Percentiles rank a stretch among this genome's conserved stretches.
Conservation (phyloP, 345 rosid genomes). For the Gynandropsis gynandra region DNA sequence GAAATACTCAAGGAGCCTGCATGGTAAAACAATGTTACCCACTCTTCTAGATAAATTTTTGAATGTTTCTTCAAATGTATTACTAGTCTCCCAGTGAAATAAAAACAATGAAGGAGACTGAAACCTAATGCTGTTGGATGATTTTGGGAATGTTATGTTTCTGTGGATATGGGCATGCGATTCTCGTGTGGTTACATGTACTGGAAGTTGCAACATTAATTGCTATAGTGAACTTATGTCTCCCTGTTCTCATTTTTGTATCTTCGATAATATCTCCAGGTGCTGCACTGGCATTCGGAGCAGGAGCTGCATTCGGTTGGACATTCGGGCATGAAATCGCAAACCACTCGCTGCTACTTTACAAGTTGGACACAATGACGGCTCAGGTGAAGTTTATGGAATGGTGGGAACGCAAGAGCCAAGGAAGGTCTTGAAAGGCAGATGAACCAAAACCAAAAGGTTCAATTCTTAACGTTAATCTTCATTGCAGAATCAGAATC, state of each 20-base stretch:
- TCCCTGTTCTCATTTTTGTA: too few species aligned
- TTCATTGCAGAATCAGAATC: too few species aligned
- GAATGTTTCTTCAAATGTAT: background rate
- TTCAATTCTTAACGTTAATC: too few species aligned
- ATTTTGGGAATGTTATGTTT: background rate
- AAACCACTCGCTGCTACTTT: slow-evolving; percentile 65
- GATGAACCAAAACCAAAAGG: background rate
- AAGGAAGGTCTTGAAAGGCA: slow-evolving; percentile 28
- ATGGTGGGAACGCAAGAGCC: slow-evolving; percentile 77
- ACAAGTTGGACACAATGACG: slow-evolving; percentile 76
- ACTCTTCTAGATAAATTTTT: background rate
- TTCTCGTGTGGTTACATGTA: too few species aligned
- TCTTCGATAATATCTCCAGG: slow-evolving; percentile 33
- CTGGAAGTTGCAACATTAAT: too few species aligned
- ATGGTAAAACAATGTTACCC: slow-evolving; percentile 38
- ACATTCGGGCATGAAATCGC: slow-evolving; percentile 84
- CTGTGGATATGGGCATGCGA: too few species aligned
- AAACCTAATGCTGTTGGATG: background rate
- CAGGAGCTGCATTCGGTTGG: slow-evolving; percentile 86
- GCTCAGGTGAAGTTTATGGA: slow-evolving; percentile 87
- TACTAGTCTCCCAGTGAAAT: background rate
- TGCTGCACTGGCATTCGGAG: slow-evolving; percentile 65
- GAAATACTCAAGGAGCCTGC: slow-evolving; percentile 83
- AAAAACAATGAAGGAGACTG: background rate
- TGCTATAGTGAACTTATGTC: too few species aligned